Evolutionary conservation across 1,139 yeast genomes (phyloP).

Genomic region (Hyphopichia pseudoburtonii): DNA sequence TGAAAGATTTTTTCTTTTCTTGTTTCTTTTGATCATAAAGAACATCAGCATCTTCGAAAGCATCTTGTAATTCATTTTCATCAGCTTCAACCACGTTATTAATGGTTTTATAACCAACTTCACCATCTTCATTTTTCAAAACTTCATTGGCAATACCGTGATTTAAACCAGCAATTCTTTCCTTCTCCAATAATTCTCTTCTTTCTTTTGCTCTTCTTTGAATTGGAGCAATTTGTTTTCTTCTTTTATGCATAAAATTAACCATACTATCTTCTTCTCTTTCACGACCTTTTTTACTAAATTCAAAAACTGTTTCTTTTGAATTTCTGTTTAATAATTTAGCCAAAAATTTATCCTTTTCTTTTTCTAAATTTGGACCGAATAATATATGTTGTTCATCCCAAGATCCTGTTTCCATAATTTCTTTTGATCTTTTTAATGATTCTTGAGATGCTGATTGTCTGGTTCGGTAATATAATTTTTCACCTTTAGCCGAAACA

Average conservation of each 20-base stretch:
- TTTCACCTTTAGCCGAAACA: constrained; percentile 86
- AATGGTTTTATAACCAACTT: constrained; percentile 50
- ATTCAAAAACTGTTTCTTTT: constrained; percentile 93
- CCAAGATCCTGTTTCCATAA: constrained; percentile 75
- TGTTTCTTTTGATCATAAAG: constrained; percentile 32
- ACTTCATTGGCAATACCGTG: constrained; percentile 75
- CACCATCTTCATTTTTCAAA: constrained; percentile 50
- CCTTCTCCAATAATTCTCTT: constrained; percentile 67
- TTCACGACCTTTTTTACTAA: constrained; percentile 52
- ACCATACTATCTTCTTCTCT: constrained; percentile 67
- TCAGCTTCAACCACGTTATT: constrained; percentile 20
- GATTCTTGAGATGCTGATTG: constrained; percentile 85
- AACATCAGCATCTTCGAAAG: constrained; percentile 66
- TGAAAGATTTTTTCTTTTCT: constrained; percentile 48
- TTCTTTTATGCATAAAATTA: constrained; percentile 80
- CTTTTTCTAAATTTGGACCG: constrained; percentile 71
- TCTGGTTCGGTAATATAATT: constrained; percentile 80
- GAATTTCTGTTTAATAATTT: constrained; percentile 65
- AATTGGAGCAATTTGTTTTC: constrained; percentile 85
- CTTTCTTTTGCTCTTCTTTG: constrained; percentile 77
- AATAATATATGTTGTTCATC: constrained; percentile 81
- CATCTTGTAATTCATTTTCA: constrained; percentile 52
- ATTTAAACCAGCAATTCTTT: constrained; percentile 71
- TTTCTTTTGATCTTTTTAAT: constrained; percentile 78
- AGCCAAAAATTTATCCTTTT: constrained; percentile 70